These are phyloP conservation scores for Lepidium didymum DNA, from an alignment of 345 rosid species.

Conservation along the genomic window DNA sequence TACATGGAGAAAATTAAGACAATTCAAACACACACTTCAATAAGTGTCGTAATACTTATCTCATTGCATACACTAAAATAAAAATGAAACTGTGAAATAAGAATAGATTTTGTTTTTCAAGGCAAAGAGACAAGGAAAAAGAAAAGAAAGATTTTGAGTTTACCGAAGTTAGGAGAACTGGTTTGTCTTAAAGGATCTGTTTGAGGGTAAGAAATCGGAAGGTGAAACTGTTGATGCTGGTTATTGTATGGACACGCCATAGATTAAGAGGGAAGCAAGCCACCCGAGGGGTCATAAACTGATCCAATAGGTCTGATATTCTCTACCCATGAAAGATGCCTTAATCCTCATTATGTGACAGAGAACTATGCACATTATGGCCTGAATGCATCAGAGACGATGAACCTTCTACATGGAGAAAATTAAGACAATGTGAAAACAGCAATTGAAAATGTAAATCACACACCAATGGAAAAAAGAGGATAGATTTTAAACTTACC, in stretches of 20 bases:
- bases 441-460: too few species aligned
- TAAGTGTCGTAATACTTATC: neutral
- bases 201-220: constrained; percentile 32
- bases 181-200: constrained; percentile 48
- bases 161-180: constrained; percentile 48
- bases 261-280: neutral
- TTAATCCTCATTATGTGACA: too few species aligned
- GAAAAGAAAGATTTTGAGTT: neutral
- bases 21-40: neutral
- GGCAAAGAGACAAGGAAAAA: neutral
- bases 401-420: too few species aligned
- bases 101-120: neutral
- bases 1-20: too few species aligned
- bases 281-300: constrained; percentile 73
- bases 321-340: too few species aligned
- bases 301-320: constrained; percentile 75
- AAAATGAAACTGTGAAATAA: neutral
- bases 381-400: neutral
- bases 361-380: too few species aligned
- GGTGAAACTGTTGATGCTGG: constrained; percentile 38
- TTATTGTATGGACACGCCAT: constrained; percentile 74
- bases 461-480: neutral
- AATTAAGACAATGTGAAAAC: too few species aligned
- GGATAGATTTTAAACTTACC: constrained; percentile 33
- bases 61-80: neutral